Conservation (phyloP, 1,284 basidiomycete genomes). For the Leccinum solheimii region DNA sequence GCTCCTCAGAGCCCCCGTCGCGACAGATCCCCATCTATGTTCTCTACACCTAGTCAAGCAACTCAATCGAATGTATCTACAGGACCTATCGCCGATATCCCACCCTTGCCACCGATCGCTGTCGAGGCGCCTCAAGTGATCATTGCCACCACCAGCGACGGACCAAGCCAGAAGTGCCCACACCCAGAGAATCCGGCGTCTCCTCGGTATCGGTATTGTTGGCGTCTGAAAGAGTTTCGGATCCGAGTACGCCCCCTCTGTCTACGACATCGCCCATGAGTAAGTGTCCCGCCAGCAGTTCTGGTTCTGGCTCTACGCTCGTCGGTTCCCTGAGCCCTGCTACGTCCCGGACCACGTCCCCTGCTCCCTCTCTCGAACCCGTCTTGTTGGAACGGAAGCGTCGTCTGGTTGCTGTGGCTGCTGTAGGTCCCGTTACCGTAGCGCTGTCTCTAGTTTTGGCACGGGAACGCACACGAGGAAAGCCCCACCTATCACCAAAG, state of each 20-base stretch:
- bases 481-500: constrained; percentile 36
- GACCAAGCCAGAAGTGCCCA: background rate
- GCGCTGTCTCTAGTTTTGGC: background rate
- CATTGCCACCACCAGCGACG: background rate
- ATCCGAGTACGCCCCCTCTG: background rate
- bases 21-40: constrained; percentile 13
- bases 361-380: constrained; percentile 60
- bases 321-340: constrained; percentile 18
- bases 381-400: constrained; percentile 59
- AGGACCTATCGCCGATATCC: background rate
- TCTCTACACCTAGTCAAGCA: constrained; percentile 12
- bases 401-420: constrained; percentile 34
- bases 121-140: background rate
- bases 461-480: constrained; percentile 7
- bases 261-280: constrained; percentile 5
- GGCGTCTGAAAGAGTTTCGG: background rate
- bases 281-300: constrained; percentile 21
- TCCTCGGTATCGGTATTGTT: background rate
- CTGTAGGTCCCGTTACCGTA: background rate
- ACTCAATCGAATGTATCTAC: background rate
- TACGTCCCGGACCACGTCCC: constrained; percentile 35
- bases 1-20: constrained; percentile 52
- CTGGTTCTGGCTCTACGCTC: constrained; percentile 7
- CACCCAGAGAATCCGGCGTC: background rate
- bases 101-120: background rate